Evolutionary conservation across 2,329 filamentous ascomycete species (phyloP).

Genomic region (Fusarium sambucinum): DNA sequence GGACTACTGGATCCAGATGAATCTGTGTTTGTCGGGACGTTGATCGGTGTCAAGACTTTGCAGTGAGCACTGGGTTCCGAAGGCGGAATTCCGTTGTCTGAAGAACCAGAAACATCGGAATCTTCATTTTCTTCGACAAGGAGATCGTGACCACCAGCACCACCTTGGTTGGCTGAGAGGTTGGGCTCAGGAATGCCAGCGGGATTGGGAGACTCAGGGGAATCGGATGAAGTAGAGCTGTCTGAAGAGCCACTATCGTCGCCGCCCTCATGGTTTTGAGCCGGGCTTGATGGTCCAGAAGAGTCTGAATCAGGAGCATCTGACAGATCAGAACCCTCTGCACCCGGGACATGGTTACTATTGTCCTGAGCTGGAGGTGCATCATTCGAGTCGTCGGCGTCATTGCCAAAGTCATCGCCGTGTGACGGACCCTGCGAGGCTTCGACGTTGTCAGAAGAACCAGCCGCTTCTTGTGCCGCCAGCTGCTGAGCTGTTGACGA

Average conservation of each 20-base stretch:
- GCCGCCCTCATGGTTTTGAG: background rate
- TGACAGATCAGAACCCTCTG: background rate
- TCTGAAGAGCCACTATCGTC: no score
- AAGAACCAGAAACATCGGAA: background rate
- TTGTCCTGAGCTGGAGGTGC: background rate
- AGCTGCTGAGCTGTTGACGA: no score
- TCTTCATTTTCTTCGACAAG: no score
- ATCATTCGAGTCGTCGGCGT: background rate
- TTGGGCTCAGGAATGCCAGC: background rate
- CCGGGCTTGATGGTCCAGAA: background rate
- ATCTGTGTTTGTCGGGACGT: background rate
- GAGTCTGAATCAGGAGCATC: background rate
- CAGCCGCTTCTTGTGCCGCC: no score
- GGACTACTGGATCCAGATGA: background rate
- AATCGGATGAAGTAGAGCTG: no score
- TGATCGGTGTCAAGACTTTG: background rate
- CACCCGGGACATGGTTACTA: background rate
- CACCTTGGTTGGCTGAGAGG: background rate
- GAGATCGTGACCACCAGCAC: background rate
- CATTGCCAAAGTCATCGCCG: background rate
- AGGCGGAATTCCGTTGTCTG: background rate
- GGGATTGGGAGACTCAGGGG: background rate
- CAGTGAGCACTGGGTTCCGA: background rate
- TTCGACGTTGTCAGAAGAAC: background rate
- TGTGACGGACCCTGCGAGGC: background rate